These are phyloP conservation scores for Thelonectria blattea DNA, from an alignment of 2,329 filamentous ascomycete genomes.

Conservation along the genomic window DNA sequence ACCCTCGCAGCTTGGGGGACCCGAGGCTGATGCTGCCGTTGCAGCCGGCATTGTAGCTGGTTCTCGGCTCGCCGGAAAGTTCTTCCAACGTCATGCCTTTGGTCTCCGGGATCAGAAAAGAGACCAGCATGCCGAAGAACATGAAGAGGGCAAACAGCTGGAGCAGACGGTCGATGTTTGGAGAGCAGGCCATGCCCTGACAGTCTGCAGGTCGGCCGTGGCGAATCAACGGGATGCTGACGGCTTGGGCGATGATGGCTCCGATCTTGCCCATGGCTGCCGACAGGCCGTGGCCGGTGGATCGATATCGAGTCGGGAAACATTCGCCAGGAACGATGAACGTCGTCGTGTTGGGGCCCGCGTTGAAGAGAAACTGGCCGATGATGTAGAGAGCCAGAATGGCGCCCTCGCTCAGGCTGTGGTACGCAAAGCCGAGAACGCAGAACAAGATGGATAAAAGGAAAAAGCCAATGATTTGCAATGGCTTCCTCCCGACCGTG, in stretches of 20 bases:
- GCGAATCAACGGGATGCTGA: slow-evolving; percentile 67
- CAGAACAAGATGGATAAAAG: slow-evolving; percentile 67
- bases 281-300: slow-evolving; percentile 68
- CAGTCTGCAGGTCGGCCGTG: slow-evolving; percentile 59
- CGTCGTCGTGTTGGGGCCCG: slow-evolving; percentile 69
- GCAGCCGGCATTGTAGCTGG: slow-evolving; percentile 60
- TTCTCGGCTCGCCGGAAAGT: slow-evolving; percentile 69
- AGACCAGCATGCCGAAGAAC: slow-evolving; percentile 72
- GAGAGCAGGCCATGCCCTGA: slow-evolving; percentile 54
- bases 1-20: slow-evolving; percentile 42
- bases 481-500: slow-evolving; percentile 76
- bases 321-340: slow-evolving; percentile 70
- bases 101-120: slow-evolving; percentile 78
- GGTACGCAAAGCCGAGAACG: slow-evolving; percentile 66
- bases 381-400: slow-evolving; percentile 68
- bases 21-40: slow-evolving; percentile 55
- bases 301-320: slow-evolving; percentile 68
- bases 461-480: slow-evolving; percentile 70
- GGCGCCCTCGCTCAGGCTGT: slow-evolving; percentile 53
- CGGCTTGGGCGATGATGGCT: slow-evolving; percentile 69
- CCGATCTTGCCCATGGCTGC: slow-evolving; percentile 72
- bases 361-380: slow-evolving; percentile 71
- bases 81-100: slow-evolving; percentile 77
- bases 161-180: slow-evolving; percentile 75
- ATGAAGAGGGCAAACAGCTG: slow-evolving; percentile 83